Base-by-base conservation (phyloP, 1,284 basidiomycete species). In the Paramarasmius palmivorus region DNA sequence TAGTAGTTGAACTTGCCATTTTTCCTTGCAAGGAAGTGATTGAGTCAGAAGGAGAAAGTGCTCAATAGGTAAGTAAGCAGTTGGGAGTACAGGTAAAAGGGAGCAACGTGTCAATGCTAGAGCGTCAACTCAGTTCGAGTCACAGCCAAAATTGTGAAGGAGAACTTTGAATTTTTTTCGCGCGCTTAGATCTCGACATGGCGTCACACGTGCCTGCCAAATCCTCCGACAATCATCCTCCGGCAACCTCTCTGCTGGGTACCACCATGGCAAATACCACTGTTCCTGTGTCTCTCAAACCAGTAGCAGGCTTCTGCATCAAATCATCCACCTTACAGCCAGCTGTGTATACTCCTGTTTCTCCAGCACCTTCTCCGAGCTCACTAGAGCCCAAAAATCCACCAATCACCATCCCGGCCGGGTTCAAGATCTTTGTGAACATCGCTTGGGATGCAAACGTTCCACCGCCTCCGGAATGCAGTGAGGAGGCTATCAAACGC, bases 351-450 rank as follows among this genome's bases (percentile, higher is more conserved):
- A 59, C 63, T 45, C 57, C 62, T n/a, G 26, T 22, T 38, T 41
- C 42, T 7, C 19, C 39, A 32, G 44, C 46, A 32, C 29, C 50
- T n/a, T 56, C 41, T 54, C 54, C 44, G 56, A 69, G 66, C 57
- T 53, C 69, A 29, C 67, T 72, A 19, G 67, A 71, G 49, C 67
- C 70, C 25, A 40, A 59, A 15, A 46, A 62, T 22, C 48, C 64
- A 22, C 62, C 68, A 6, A 61, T 69, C 34, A 54, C 63, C 9
- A 68, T 87, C 20, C 73, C 78, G 15, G 66, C 72, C 32, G 78
- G 76, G 22, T 65, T 69, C 56, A 91, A 91, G 66, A 66, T 90
- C 15, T 91, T 91, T 64, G 69, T 90, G 34, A 91, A 91, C 63
- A 72, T 91, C 10, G 81, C 83, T 19, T 90, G 82, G 78, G 85